Conservation (phyloP, 805 yeast genomes). For the Lipomyces oligophaga region DNA sequence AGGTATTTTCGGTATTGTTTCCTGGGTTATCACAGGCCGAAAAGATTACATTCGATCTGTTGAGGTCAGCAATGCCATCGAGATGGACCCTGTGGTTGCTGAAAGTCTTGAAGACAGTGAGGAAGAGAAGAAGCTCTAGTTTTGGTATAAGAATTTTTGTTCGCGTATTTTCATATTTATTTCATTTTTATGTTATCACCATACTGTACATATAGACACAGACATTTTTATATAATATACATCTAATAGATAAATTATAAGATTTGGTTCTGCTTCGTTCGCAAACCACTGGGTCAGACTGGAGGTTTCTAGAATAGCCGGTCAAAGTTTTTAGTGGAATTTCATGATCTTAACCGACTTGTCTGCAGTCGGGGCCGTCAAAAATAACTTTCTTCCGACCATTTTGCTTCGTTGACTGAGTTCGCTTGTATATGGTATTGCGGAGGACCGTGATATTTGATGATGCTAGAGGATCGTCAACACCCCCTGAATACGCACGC, state of each 20-base stretch:
- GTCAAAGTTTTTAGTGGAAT: no score
- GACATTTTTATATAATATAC: neutral
- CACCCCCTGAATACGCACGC: no score
- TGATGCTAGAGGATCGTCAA: no score
- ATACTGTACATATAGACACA: neutral
- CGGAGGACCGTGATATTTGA: no score
- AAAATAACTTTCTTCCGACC: no score
- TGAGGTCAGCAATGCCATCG: constrained; percentile 9
- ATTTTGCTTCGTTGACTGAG: no score
- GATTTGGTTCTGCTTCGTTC: no score
- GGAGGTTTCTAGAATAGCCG: no score
- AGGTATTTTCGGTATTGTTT: constrained; percentile 19
- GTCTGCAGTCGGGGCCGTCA: no score
- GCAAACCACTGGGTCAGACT: no score
- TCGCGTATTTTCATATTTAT: neutral
- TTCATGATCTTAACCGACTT: no score
- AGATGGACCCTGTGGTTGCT: neutral
- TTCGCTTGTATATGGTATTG: no score
- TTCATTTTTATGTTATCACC: neutral
- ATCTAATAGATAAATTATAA: neutral
- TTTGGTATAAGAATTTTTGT: neutral
- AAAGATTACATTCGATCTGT: constrained; percentile 23
- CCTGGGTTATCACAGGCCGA: constrained; percentile 22
- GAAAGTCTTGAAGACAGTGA: neutral
- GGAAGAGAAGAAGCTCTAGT: constrained; percentile 9